Evolutionary conservation across 2,329 filamentous ascomycete species (phyloP).

Genomic region (Fusarium globosum): DNA sequence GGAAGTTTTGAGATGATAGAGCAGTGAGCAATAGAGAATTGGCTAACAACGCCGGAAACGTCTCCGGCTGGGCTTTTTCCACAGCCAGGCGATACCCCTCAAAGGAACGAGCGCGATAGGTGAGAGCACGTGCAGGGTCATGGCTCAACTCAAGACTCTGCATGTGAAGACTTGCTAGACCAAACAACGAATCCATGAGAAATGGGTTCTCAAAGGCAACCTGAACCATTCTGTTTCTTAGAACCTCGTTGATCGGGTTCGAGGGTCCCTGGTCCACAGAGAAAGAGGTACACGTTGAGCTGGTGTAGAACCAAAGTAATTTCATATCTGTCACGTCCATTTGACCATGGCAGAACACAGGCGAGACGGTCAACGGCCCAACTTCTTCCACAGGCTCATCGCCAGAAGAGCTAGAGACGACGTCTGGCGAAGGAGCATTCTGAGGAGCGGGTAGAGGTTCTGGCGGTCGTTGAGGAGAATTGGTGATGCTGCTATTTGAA

Average conservation of each 20-base stretch:
- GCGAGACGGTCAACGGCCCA: slow-evolving; percentile 36
- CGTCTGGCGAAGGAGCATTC: slow-evolving; percentile 12
- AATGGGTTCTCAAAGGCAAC: slow-evolving; percentile 64
- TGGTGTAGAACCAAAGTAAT: slow-evolving; percentile 66
- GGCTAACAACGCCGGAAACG: slow-evolving; percentile 62
- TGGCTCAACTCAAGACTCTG: slow-evolving; percentile 54
- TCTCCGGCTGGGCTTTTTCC: slow-evolving; percentile 56
- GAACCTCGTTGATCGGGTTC: slow-evolving; percentile 54
- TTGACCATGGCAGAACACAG: slow-evolving; percentile 47
- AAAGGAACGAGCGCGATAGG: slow-evolving; percentile 62
- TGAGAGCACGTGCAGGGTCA: slow-evolving; percentile 52
- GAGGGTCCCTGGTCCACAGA: slow-evolving; percentile 51
- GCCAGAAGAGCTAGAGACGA: slow-evolving; percentile 12
- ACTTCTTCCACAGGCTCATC: slow-evolving; percentile 20
- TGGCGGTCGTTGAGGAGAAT: slow-evolving; percentile 1
- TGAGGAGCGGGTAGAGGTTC: background rate
- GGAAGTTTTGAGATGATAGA: slow-evolving; percentile 62
- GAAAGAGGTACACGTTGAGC: slow-evolving; percentile 59
- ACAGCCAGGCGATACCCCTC: slow-evolving; percentile 64
- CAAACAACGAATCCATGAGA: slow-evolving; percentile 66
- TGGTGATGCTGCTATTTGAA: background rate
- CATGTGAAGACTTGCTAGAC: slow-evolving; percentile 62
- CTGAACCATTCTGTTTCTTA: slow-evolving; percentile 60
- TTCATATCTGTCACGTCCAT: slow-evolving; percentile 61
- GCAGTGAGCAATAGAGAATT: slow-evolving; percentile 64